Conservation (phyloP, 495 filamentous ascomycete species). For the Penicillium parvum region DNA sequence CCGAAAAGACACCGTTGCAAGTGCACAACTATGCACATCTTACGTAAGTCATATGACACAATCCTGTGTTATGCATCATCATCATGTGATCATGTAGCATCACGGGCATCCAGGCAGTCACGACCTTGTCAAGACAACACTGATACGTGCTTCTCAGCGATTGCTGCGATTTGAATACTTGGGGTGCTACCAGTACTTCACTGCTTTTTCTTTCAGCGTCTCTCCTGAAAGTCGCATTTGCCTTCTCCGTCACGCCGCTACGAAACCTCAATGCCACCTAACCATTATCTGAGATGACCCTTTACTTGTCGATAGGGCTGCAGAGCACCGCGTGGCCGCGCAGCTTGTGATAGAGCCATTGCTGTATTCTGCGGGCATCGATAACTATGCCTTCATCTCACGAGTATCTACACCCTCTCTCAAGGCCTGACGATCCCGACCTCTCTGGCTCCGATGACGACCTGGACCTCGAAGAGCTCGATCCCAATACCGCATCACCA, state of each 20-base stretch:
- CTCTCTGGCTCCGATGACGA: slow-evolving; percentile 47
- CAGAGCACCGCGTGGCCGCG: slow-evolving; percentile 1
- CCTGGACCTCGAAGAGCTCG: slow-evolving; percentile 69
- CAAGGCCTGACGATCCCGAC: slow-evolving; percentile 28
- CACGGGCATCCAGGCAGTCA: slow-evolving; percentile 14
- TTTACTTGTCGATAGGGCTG: slow-evolving; percentile 11
- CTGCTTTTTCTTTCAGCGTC: too few species aligned
- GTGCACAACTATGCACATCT: slow-evolving; percentile 4
- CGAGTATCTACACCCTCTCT: slow-evolving; percentile 37
- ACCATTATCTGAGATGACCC: slow-evolving; percentile 19
- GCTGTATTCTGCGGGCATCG: not conserved
- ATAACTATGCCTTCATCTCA: slow-evolving; percentile 36
- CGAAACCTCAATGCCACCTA: slow-evolving; percentile 17
- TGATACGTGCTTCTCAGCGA: too few species aligned
- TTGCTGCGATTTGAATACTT: too few species aligned
- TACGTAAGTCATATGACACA: not conserved
- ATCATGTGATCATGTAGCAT: slow-evolving; percentile 16
- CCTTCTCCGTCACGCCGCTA: slow-evolving; percentile 15
- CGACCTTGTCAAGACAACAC: too few species aligned
- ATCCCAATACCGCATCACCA: slow-evolving; percentile 47
- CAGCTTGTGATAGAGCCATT: slow-evolving; percentile 6
- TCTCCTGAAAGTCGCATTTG: slow-evolving; percentile 7
- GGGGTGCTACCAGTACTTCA: too few species aligned
- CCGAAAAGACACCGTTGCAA: slow-evolving; percentile 13
- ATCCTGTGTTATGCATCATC: too few species aligned